These are phyloP conservation scores for Escallonia herrerae DNA, from an alignment of 129 eudicot species.

Conservation along the genomic window DNA sequence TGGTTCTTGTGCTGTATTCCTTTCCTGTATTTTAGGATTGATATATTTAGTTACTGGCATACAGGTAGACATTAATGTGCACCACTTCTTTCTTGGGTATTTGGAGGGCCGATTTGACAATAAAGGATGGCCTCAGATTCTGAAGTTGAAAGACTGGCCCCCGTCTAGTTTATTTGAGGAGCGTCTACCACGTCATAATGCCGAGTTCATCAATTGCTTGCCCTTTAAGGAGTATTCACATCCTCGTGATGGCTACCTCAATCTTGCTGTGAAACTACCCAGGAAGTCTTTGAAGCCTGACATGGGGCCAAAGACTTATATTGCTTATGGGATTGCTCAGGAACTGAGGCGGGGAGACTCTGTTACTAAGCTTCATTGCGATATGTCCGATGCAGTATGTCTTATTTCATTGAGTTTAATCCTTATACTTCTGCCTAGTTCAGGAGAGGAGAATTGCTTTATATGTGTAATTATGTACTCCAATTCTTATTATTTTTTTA, in stretches of 20 bases:
- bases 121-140: conserved; percentile 14
- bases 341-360: conserved; percentile 26
- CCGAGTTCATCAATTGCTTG: conserved; percentile 20
- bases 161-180: conserved; percentile 14
- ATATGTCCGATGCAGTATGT: conserved; percentile 29
- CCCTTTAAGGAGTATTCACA: conserved; percentile 28
- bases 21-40: too few species aligned
- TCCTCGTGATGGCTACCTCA: conserved; percentile 17
- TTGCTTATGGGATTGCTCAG: conserved; percentile 22
- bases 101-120: conserved; percentile 8
- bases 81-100: conserved; percentile 23
- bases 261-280: conserved; percentile 25
- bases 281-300: conserved; percentile 4
- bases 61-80: conserved; percentile 28
- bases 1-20: too few species aligned
- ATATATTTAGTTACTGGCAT: neutral
- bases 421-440: neutral
- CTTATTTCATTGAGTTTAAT: conserved; percentile 7
- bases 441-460: conserved; percentile 9
- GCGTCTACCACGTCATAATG: conserved; percentile 23
- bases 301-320: conserved; percentile 22
- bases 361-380: conserved; percentile 22
- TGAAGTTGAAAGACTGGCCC: conserved; percentile 32
- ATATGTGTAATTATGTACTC: conserved; percentile 17
- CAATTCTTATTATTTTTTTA: neutral